Evolutionary conservation across 805 yeast species (phyloP).

Genomic region (Wickerhamomyces silvicola): DNA sequence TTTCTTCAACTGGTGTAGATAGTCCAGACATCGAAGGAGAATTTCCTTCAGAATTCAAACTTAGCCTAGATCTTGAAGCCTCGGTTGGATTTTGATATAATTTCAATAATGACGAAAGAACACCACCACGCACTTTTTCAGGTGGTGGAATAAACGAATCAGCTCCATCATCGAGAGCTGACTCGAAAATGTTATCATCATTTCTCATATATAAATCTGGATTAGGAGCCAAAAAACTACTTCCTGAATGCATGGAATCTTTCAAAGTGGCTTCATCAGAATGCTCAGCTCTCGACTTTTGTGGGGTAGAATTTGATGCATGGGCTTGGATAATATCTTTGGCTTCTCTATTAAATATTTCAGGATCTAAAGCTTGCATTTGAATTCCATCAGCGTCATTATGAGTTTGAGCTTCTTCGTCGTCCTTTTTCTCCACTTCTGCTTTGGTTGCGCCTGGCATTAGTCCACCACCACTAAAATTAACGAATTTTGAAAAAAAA

Average conservation of each 20-base stretch:
- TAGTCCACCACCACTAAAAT: slow-evolving; percentile 28
- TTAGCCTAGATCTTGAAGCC: slow-evolving; percentile 18
- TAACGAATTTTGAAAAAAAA: slow-evolving; percentile 25
- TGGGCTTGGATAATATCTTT: slow-evolving; percentile 46
- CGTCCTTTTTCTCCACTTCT: slow-evolving; percentile 13
- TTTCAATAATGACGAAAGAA: slow-evolving; percentile 67
- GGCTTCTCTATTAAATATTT: slow-evolving; percentile 45
- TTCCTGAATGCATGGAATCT: slow-evolving; percentile 20
- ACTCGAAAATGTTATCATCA: slow-evolving; percentile 20
- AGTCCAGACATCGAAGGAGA: slow-evolving; percentile 14
- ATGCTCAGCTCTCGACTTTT: slow-evolving; percentile 4
- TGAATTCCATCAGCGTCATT: slow-evolving; percentile 33
- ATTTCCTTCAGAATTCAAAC: slow-evolving; percentile 9
- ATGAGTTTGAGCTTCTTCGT: slow-evolving; percentile 32
- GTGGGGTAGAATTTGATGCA: slow-evolving; percentile 15
- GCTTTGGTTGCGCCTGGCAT: slow-evolving; percentile 27
- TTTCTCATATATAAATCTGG: slow-evolving; percentile 36
- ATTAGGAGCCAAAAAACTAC: slow-evolving; percentile 29
- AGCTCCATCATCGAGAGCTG: slow-evolving; percentile 24
- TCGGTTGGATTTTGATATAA: slow-evolving; percentile 49
- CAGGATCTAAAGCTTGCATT: slow-evolving; percentile 36
- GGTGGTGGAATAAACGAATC: slow-evolving; percentile 52
- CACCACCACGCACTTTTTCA: slow-evolving; percentile 74
- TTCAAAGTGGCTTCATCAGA: slow-evolving; percentile 15
- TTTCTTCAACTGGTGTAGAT: slow-evolving; percentile 12